These are phyloP conservation scores for Rhynchospora pubera DNA, from an alignment of 176 grass and related monocot species.

Conservation along the genomic window DNA sequence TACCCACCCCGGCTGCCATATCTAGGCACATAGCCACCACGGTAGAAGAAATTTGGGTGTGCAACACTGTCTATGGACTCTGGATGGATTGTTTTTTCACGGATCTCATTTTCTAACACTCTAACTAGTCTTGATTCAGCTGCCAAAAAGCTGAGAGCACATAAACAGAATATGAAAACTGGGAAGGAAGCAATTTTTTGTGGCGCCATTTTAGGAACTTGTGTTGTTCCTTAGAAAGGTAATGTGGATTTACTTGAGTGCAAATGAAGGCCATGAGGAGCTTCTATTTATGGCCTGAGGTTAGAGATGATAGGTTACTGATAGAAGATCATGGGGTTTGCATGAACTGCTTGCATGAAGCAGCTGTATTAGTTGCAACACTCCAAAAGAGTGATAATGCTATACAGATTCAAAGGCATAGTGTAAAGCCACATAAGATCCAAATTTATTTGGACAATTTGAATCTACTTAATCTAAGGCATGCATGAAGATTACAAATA, in stretches of 20 bases:
- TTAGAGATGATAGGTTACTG: background rate
- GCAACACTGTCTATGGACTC: background rate
- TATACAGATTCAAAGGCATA: background rate
- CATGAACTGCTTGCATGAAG: conserved; percentile 3
- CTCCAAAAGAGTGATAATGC: conserved; percentile 13
- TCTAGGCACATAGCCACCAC: conserved; percentile 9
- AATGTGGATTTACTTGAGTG: background rate
- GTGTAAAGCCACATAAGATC: background rate
- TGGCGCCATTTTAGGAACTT: conserved; percentile 1
- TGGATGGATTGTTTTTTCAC: background rate
- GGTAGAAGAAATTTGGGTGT: conserved; percentile 3
- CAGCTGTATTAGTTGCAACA: conserved; percentile 1
- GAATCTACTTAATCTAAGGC: background rate
- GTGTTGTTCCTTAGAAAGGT: background rate
- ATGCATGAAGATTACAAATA: background rate
- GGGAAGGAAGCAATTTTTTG: conserved; percentile 12
- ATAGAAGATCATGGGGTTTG: conserved; percentile 4
- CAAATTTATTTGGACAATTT: background rate
- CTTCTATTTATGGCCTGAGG: conserved; percentile 1
- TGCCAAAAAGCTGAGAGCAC: background rate
- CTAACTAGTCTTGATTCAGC: conserved; percentile 16
- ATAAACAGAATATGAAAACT: background rate
- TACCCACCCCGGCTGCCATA: conserved; percentile 13
- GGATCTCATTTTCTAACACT: conserved; percentile 7
- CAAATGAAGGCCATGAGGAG: background rate